These are phyloP conservation scores for Cladorrhinum sp. DNA, from an alignment of 2,329 filamentous ascomycete species.

Conservation along the genomic window DNA sequence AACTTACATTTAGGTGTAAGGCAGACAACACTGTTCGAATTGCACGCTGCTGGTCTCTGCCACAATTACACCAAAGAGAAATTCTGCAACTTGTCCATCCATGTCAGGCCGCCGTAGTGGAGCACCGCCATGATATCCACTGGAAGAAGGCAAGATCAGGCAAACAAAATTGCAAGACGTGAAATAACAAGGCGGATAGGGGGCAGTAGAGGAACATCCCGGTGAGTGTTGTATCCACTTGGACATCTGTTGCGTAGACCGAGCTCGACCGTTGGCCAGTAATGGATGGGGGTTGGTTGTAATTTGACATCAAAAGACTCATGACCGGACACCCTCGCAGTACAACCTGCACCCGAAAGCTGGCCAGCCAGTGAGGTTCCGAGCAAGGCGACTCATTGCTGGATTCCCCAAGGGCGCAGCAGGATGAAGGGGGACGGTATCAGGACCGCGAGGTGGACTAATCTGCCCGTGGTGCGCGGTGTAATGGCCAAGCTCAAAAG, in stretches of 20 bases:
- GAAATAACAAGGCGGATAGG: conserved; percentile 14
- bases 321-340: neutral
- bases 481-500: neutral
- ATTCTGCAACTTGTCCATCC: conserved; percentile 1
- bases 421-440: neutral
- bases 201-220: neutral
- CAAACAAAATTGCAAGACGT: conserved; percentile 11
- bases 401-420: conserved; percentile 14
- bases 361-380: conserved; percentile 5
- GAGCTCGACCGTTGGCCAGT: conserved; percentile 3
- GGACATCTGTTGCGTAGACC: neutral
- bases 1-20: neutral
- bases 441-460: neutral
- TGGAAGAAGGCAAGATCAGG: conserved; percentile 5
- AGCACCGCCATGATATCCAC: conserved; percentile 16
- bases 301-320: neutral
- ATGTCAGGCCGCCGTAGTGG: conserved; percentile 13
- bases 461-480: neutral
- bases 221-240: conserved; percentile 11
- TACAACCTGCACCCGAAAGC: neutral
- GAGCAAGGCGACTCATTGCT: neutral
- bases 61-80: conserved; percentile 3
- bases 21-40: neutral
- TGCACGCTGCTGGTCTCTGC: neutral
- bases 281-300: neutral